Conservation (phyloP, 495 filamentous ascomycete species). For the Podospora appendiculata region DNA sequence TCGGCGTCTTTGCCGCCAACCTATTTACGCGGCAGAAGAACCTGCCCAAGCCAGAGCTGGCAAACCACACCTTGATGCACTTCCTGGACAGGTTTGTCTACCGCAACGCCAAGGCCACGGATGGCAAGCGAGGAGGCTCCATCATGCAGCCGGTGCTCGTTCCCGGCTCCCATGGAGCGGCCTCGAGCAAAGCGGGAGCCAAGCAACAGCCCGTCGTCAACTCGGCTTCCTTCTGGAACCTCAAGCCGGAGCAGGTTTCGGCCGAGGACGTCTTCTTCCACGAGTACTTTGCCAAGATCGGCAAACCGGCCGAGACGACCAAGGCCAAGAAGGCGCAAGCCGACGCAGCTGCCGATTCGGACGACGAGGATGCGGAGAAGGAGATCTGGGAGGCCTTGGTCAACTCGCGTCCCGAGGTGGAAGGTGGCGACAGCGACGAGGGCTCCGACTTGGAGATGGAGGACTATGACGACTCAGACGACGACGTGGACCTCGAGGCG, state of each 20-base stretch:
- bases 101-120: slow-evolving; percentile 69
- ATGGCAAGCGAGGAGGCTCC: slow-evolving; percentile 60
- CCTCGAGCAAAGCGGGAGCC: slow-evolving; percentile 45
- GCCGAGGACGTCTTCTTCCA: slow-evolving; percentile 98
- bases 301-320: slow-evolving; percentile 52
- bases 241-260: slow-evolving; percentile 74
- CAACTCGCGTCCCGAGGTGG: slow-evolving; percentile 45
- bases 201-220: slow-evolving; percentile 58
- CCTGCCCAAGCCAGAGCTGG: slow-evolving; percentile 80
- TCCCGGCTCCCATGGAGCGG: slow-evolving; percentile 53
- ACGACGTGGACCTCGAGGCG: slow-evolving; percentile 34
- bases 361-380: slow-evolving; percentile 51
- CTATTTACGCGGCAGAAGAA: slow-evolving; percentile 59
- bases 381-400: slow-evolving; percentile 95
- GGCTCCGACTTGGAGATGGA: slow-evolving; percentile 46
- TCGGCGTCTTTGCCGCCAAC: slow-evolving; percentile 72
- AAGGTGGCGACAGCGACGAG: slow-evolving; percentile 44
- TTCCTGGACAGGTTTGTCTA: slow-evolving; percentile 98
- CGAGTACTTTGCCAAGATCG: slow-evolving; percentile 79
- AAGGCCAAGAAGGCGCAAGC: slow-evolving; percentile 46
- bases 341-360: slow-evolving; percentile 32
- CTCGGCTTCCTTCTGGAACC: slow-evolving; percentile 84
- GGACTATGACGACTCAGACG: slow-evolving; percentile 35
- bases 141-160: slow-evolving; percentile 93
- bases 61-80: slow-evolving; percentile 78